phyloP scores from a whole-genome alignment of 163 green algal genomes.

The Volvox carteri region DNA sequence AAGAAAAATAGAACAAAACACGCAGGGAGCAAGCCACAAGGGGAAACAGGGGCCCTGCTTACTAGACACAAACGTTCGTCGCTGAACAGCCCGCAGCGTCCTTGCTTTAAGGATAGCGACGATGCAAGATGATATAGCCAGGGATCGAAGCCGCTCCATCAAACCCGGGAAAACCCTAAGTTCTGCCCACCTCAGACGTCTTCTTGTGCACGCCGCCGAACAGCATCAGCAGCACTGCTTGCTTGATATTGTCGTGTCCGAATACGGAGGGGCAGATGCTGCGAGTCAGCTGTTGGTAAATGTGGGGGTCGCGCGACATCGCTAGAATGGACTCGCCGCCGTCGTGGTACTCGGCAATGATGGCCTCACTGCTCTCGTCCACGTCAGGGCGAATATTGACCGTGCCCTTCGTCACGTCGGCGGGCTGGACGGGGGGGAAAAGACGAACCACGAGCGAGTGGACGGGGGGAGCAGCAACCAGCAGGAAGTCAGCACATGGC shows the following conservation, averaged over 20 bases:
- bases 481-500: no score
- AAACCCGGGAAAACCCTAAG: no score
- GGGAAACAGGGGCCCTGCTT: no score
- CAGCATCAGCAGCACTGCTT: constrained; percentile 97
- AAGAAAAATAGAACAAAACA: no score
- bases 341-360: constrained; percentile 69
- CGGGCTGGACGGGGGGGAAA: constrained; percentile 11
- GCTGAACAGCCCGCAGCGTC: no score
- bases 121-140: no score
- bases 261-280: constrained; percentile 93
- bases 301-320: constrained; percentile 62
- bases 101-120: not conserved
- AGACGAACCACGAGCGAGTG: not conserved
- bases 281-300: constrained; percentile 78
- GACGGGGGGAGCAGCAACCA: no score
- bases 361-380: constrained; percentile 78
- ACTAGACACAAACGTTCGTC: no score
- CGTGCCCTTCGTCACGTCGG: constrained; percentile 72
- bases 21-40: no score
- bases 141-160: no score
- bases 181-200: constrained; percentile 80
- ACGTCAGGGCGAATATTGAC: constrained; percentile 91
- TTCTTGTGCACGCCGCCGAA: constrained; percentile 96
- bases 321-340: constrained; percentile 55
- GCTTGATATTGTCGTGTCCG: constrained; percentile 94